Percentiles rank a stretch among this genome's conserved stretches.
These are phyloP conservation scores for Sanguinoderma infundibulare DNA, from an alignment of 1,284 basidiomycete species.

Conservation along the genomic window DNA sequence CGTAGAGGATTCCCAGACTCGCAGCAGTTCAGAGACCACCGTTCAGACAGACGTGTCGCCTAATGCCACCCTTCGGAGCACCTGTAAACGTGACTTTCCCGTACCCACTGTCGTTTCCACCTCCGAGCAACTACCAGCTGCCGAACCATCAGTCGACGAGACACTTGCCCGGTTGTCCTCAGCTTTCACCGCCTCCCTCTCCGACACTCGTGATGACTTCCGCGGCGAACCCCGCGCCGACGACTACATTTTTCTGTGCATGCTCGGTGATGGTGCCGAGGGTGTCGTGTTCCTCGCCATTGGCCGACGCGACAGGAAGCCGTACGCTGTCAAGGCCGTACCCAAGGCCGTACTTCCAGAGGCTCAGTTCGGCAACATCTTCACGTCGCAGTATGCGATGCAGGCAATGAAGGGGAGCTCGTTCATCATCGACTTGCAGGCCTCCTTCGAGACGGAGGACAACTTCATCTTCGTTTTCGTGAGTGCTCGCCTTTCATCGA, in stretches of 20 bases:
- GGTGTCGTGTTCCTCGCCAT: background rate
- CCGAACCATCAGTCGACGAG: background rate
- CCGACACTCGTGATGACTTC: background rate
- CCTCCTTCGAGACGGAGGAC: background rate
- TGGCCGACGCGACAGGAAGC: background rate
- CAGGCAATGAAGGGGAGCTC: background rate
- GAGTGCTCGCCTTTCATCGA: background rate
- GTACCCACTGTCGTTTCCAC: background rate
- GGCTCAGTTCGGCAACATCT: background rate
- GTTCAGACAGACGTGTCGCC: background rate
- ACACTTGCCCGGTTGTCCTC: background rate
- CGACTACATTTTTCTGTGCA: background rate
- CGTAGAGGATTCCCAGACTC: background rate
- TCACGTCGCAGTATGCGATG: background rate
- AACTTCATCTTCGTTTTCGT: background rate
- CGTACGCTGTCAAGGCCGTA: background rate
- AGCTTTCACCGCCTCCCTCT: background rate
- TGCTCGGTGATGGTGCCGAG: background rate
- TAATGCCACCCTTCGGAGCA: background rate
- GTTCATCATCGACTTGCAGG: background rate
- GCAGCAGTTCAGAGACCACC: background rate
- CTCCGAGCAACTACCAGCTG: no score
- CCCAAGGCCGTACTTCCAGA: background rate
- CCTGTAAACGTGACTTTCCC: background rate
- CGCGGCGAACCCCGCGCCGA: background rate